These are phyloP conservation scores for Warburgia ugandensis DNA, from an alignment of 164 flowering plant species.

Conservation along the genomic window DNA sequence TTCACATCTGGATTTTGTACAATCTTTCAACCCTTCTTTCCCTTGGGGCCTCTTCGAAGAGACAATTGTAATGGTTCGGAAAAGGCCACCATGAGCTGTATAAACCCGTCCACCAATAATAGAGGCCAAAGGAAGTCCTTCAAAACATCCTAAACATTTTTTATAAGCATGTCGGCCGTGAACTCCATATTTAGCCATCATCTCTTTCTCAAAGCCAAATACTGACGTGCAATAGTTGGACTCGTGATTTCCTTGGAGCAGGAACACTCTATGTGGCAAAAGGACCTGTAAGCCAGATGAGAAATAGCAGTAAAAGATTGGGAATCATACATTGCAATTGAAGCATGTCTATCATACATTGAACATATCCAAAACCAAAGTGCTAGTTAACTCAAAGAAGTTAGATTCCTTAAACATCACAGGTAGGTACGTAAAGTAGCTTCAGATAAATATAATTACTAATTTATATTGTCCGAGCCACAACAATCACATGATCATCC, in stretches of 20 bases:
- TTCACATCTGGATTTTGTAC: slow-evolving; percentile 23
- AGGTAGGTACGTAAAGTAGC: too few species aligned
- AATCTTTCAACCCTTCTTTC: slow-evolving; percentile 55
- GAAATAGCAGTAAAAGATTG: too few species aligned
- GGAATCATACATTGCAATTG: too few species aligned
- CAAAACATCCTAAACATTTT: slow-evolving; percentile 91
- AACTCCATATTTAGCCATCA: slow-evolving; percentile 69
- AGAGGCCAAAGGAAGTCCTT: slow-evolving; percentile 93
- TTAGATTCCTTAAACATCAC: too few species aligned
- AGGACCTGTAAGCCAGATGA: slow-evolving; percentile 35
- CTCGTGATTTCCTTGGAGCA: slow-evolving; percentile 97
- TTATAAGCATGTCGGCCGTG: slow-evolving; percentile 82
- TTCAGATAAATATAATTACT: too few species aligned
- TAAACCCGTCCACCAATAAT: slow-evolving; percentile 73
- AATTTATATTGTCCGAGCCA: too few species aligned
- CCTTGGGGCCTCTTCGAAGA: slow-evolving; percentile 59
- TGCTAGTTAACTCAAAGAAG: too few species aligned
- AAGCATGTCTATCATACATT: too few species aligned
- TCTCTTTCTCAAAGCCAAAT: slow-evolving; percentile 96
- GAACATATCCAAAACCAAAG: too few species aligned
- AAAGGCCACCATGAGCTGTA: slow-evolving; percentile 98
- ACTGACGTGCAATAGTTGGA: slow-evolving; percentile 96
- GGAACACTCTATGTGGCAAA: slow-evolving; percentile 71
- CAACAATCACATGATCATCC: too few species aligned
- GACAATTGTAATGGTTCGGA: slow-evolving; percentile 45